Base-by-base conservation (phyloP, 2,329 filamentous ascomycete species). In the Rhexocercosporidium sp. region DNA sequence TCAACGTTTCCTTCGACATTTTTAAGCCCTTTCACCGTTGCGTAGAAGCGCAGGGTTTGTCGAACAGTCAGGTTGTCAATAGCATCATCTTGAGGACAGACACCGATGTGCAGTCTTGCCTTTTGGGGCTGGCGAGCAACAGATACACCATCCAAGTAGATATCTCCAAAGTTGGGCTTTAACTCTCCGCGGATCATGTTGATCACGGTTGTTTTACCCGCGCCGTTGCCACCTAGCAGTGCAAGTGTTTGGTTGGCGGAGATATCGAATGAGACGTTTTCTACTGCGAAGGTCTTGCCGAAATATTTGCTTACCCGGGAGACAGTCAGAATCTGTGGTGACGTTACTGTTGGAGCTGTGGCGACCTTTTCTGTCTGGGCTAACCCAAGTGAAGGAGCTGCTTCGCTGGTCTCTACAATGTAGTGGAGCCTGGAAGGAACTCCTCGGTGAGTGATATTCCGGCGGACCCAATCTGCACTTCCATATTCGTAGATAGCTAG, bases 131-230 rank as follows among this genome's bases (percentile, higher is more conserved):
- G 63, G 3, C 65, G 61, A 20, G 73, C 63, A 66, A 90, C 85
- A 9, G 85, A 87, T 18, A 85, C 82, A 63, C 85, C 81, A 73
- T 90, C 85, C 59, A 91, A 85, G 37, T 86, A 80, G 41, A 91
- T 87, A 39, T 88, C 85, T 37, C 87, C 86, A n/a, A 80, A 79
- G 41, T 81, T 80, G 0, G 88, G 88, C 18, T 82, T 82, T 16
- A 88, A 82, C 68, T 90, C 88, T 18, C 88, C 88, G 67, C 89
- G 82, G 68, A 91, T 88, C 67, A 90, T 81, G n/a, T 84, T 86
- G 70, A 91, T 90, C 1, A 85, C 88, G 0, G 87, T 89, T 1
- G 84, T 86, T 72, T 91, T 91, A 49, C 88, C 88, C 4, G 88
- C 88, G 9, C 88, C 88, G 69, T 90, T 90, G 0, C 88, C 88